Base-by-base conservation (phyloP, 2,329 filamentous ascomycete species). In the Pseudopithomyces chartarum region DNA sequence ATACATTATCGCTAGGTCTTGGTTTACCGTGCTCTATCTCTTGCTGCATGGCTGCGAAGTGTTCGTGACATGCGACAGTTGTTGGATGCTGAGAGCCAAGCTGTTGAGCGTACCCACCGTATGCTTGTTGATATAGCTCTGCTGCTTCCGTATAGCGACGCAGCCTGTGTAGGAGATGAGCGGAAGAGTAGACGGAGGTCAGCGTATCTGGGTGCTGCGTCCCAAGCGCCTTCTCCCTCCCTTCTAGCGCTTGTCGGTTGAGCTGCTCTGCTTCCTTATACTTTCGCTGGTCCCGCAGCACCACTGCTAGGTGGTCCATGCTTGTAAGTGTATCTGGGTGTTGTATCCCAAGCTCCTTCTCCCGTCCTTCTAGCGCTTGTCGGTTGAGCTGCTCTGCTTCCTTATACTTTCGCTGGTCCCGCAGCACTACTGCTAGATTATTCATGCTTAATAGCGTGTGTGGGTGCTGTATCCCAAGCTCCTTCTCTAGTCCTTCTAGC, bases 291-390 rank as follows among this genome's bases (percentile, higher is more conserved):
- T 44, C 6, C 7, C 15, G 40, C 6, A 44, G 23, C 19, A 44
- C 5, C n/a, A 6, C 5, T 3, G 40, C 40, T 6, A 46, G 26
- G 1, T 20, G 2, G 15, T 33, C 6, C n/a, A 46, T 17, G 26
- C 17, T 51, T 1, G 0, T 45, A 13, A 55, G 32, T 20, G 47
- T 51, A 1, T 29, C 2, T 38, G 29, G 53, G 22, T 55, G 53
- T n/a, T 55, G n/a, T 11, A 39, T 39, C 15, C 53, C 53, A 12
- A 51, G 33, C 46, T 42, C 46, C 26, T 45, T 40, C 39, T 55
- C 38, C 13, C 19, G 23, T 11, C 42, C 38, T 33, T 19, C 46
- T 15, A 55, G 53, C 53, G 39, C 17, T 45, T 11, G 13, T 23
- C 22, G 29, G 10, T 46, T 20, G 3, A 46, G 29, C n/a, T 15